Conservation (phyloP, 352 stramenopile genomes). For the Thraustotheca clavata region DNA sequence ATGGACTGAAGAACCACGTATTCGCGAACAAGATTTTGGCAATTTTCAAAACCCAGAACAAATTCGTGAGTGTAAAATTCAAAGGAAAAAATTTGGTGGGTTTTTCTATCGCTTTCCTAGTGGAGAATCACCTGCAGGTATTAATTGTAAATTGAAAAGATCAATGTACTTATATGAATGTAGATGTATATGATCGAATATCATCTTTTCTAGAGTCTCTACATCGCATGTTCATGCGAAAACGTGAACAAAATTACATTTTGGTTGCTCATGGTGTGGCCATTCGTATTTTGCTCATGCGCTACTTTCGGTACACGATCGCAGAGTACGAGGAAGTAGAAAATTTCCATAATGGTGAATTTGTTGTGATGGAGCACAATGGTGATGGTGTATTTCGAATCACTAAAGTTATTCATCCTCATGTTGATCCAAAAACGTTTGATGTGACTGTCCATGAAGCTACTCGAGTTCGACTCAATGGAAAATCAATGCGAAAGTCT, state of each 20-base stretch:
- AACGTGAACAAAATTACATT: constrained; percentile 70
- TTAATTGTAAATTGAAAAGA: not conserved
- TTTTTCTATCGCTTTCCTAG: constrained; percentile 88
- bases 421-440: not conserved
- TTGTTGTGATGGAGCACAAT: constrained; percentile 71
- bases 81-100: constrained; percentile 65
- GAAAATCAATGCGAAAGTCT: not conserved
- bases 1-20: constrained; percentile 77
- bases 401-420: constrained; percentile 39
- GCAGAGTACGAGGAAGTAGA: constrained; percentile 75
- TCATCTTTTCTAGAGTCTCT: constrained; percentile 84
- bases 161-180: not conserved
- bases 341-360: constrained; percentile 82
- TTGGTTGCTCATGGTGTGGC: constrained; percentile 81
- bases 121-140: constrained; percentile 61
- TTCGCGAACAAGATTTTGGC: constrained; percentile 86
- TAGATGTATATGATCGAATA: constrained; percentile 82
- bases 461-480: not conserved
- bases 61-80: constrained; percentile 71
- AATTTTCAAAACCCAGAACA: constrained; percentile 82
- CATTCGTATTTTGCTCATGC: constrained; percentile 82
- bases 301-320: constrained; percentile 85
- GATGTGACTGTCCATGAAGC: not conserved
- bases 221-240: constrained; percentile 78
- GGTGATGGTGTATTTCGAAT: constrained; percentile 48